A percentile compares a stretch with the other conserved stretches of the same genome.
Conservation (phyloP, 2,329 filamentous ascomycete genomes). For the Pochonia chlamydosporia region DNA sequence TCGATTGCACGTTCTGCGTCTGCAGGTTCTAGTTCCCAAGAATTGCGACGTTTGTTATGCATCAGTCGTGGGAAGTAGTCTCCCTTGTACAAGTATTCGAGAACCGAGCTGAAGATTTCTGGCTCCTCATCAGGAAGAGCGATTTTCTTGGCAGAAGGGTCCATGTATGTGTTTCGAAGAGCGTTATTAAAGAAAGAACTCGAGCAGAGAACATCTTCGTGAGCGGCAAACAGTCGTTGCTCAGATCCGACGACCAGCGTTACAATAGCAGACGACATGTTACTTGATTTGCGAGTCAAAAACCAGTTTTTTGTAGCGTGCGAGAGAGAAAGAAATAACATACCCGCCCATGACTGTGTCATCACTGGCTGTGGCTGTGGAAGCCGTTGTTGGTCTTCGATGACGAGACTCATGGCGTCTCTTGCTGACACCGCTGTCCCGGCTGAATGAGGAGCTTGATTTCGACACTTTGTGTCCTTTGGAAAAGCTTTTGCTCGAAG, state of each 20-base stretch:
- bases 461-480: slow-evolving; percentile 45
- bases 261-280: slow-evolving; percentile 59
- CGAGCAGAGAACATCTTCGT: slow-evolving; percentile 74
- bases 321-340: slow-evolving; percentile 13
- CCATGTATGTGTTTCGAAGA: slow-evolving; percentile 29
- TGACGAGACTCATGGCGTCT: slow-evolving; percentile 44
- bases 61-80: slow-evolving; percentile 83
- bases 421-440: slow-evolving; percentile 48
- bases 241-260: slow-evolving; percentile 77
- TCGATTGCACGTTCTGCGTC: slow-evolving; percentile 44
- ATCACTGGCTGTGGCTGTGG: slow-evolving; percentile 30
- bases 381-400: slow-evolving; percentile 43
- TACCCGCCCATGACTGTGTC: slow-evolving; percentile 40
- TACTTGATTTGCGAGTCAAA: background rate
- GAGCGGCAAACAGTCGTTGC: slow-evolving; percentile 83
- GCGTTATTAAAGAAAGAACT: slow-evolving; percentile 67
- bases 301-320: background rate
- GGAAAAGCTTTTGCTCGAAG: slow-evolving; percentile 45
- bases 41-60: slow-evolving; percentile 74
- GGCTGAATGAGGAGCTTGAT: slow-evolving; percentile 49
- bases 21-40: slow-evolving; percentile 72
- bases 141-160: slow-evolving; percentile 56
- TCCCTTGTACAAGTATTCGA: slow-evolving; percentile 91
- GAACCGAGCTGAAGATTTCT: slow-evolving; percentile 82
- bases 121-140: slow-evolving; percentile 80